Base-by-base conservation (phyloP, 306 rosid genomes). In the Carpinus fangiana region DNA sequence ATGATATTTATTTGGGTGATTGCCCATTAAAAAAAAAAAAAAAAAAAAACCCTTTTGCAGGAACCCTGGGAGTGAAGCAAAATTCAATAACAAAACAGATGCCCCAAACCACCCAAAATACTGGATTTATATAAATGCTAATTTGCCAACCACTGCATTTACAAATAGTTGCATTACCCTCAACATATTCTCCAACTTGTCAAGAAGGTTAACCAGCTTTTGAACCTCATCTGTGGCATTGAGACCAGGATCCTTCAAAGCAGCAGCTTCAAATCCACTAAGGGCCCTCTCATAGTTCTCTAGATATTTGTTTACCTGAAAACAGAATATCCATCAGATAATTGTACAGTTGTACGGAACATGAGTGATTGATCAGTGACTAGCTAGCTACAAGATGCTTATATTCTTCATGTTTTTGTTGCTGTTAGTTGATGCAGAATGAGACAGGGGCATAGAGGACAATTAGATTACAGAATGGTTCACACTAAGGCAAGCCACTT, bases 221-320 rank as follows among this genome's bases (percentile, higher is more conserved):
- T 90, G 90, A 80, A 85, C 97, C 90, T 91, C 97, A 70, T 82
- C 93, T 0, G 80, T 78, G 61, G 98, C 96, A 81, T 86, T 87
- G 73, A 91, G 97, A 85, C 96, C 93, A 70, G 98, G 98, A 88
- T 95, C 99, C 91, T 85, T 92, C 68, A 90, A 82, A 78, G 97
- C 92, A 86, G 99, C 97, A 85, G 93, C 97, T 84, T 95, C 97
- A 57, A 92, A 95, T 60, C 98, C 98, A 82, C 93, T 86, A 74
- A 93, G 98, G 83, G 98, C 97, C 91, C 93, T 90, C 80, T 84
- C 88, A 77, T 95, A 95, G 86, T 93, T 92, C 90, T 93, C 99
- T 46, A 90, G 87, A 91, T 91, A 95, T 87, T 78, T 90, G 81
- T 86, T 86, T 73, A 90, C 98, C 99, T 92, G 85, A 74, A 73